Conservation (phyloP, 768 basidiomycete genomes). For the Phanerodontia chrysosporium region DNA sequence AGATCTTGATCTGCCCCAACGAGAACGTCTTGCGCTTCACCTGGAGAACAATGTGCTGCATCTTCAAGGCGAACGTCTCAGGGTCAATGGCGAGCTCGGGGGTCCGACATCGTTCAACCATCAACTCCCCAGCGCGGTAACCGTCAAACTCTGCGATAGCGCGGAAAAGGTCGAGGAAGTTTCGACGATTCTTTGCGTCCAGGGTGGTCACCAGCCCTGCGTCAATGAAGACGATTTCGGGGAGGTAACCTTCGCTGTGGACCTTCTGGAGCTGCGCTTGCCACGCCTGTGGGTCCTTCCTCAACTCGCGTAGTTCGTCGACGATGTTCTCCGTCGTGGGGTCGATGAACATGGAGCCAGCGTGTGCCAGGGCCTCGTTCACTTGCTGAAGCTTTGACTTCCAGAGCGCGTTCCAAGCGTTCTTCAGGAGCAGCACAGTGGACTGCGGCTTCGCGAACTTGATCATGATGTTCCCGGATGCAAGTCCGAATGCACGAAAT, state of each 20-base stretch:
- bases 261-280: slow-evolving; percentile 59
- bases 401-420: slow-evolving; percentile 55
- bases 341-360: slow-evolving; percentile 1
- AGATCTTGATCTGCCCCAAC: slow-evolving; percentile 93
- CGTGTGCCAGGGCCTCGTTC: slow-evolving; percentile 1
- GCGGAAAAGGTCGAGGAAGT: slow-evolving; percentile 95
- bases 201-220: slow-evolving; percentile 92
- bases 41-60: slow-evolving; percentile 90
- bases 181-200: slow-evolving; percentile 73
- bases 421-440: slow-evolving; percentile 57
- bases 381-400: slow-evolving; percentile 22
- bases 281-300: slow-evolving; percentile 64
- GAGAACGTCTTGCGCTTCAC: slow-evolving; percentile 98
- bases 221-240: slow-evolving; percentile 95
- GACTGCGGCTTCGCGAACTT: slow-evolving; percentile 88
- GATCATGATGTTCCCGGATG: slow-evolving; percentile 98
- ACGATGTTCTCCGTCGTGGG: slow-evolving; percentile 48
- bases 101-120: slow-evolving; percentile 91
- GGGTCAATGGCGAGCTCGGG: slow-evolving; percentile 88
- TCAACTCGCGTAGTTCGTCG: slow-evolving; percentile 58
- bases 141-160: slow-evolving; percentile 97
- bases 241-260: slow-evolving; percentile 71
- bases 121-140: slow-evolving; percentile 89
- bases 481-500: slow-evolving; percentile 91
- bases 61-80: slow-evolving; percentile 95